Conservation (phyloP, 1,139 yeast species). For the Zhuliangozyma parablackwelliae region DNA sequence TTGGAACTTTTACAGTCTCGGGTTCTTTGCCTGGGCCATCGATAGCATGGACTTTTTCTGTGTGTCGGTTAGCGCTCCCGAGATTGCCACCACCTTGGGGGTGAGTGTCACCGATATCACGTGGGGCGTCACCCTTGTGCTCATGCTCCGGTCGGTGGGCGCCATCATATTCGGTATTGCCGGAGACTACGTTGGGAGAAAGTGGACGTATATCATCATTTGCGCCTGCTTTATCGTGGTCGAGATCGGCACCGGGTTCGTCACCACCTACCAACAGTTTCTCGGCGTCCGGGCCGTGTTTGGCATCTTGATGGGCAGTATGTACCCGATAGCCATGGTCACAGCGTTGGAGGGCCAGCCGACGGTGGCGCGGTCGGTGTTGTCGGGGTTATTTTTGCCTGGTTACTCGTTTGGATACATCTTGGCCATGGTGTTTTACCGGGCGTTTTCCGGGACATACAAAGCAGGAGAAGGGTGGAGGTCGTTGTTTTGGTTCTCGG, state of each 20-base stretch:
- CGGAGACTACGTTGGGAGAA: constrained; percentile 69
- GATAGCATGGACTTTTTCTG: constrained; percentile 78
- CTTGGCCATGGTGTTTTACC: constrained; percentile 31
- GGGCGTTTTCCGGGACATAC: constrained; percentile 60
- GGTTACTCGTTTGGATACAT: constrained; percentile 39
- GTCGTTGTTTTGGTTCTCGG: constrained; percentile 74
- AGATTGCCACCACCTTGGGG: constrained; percentile 51
- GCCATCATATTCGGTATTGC: constrained; percentile 65
- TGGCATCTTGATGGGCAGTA: constrained; percentile 39
- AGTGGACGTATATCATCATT: constrained; percentile 61
- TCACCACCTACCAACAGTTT: constrained; percentile 58
- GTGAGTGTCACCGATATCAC: constrained; percentile 52
- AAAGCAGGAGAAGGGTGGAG: constrained; percentile 56
- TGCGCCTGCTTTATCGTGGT: constrained; percentile 50
- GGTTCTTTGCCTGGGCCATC: constrained; percentile 72
- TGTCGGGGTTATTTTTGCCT: constrained; percentile 36
- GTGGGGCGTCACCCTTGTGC: constrained; percentile 78
- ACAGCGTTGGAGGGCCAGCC: constrained; percentile 37
- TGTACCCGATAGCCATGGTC: constrained; percentile 28
- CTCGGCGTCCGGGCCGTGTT: constrained; percentile 52
- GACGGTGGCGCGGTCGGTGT: constrained; percentile 27
- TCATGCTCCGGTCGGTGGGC: constrained; percentile 78
- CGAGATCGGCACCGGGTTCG: constrained; percentile 73
- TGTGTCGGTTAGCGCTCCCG: constrained; percentile 56
- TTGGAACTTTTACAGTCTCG: constrained; percentile 60